These are phyloP conservation scores for Colletotrichum sansevieriae DNA, from an alignment of 2,329 filamentous ascomycete genomes.

Conservation along the genomic window DNA sequence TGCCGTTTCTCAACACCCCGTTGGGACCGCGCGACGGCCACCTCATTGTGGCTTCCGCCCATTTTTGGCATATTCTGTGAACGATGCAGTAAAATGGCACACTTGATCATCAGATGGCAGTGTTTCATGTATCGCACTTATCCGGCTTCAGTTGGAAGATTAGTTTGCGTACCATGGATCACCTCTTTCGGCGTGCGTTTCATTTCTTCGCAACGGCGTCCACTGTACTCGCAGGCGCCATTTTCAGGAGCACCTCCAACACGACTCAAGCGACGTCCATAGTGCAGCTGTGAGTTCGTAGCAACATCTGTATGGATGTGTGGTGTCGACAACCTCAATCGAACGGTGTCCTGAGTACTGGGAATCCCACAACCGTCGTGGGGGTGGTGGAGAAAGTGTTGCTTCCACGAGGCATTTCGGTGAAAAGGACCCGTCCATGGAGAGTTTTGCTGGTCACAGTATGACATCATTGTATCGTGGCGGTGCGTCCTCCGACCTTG, in stretches of 20 bases:
- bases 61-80: constrained; percentile 11
- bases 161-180: constrained; percentile 10
- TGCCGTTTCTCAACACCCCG: constrained; percentile 13
- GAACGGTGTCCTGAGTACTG: background rate
- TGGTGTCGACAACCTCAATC: background rate
- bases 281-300: background rate
- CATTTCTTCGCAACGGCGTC: constrained; percentile 11
- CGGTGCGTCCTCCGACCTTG: constrained; percentile 26
- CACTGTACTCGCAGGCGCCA: background rate
- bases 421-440: constrained; percentile 3
- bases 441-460: constrained; percentile 11
- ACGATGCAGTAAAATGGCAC: constrained; percentile 12
- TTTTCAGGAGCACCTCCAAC: background rate
- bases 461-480: constrained; percentile 40
- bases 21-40: constrained; percentile 9
- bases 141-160: constrained; percentile 1
- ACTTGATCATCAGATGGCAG: constrained; percentile 33
- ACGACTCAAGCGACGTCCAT: constrained; percentile 24
- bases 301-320: constrained; percentile 8
- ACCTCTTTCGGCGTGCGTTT: constrained; percentile 27
- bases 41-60: constrained; percentile 5
- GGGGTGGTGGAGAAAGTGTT: constrained; percentile 30
- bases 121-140: constrained; percentile 13
- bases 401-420: constrained; percentile 27
- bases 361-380: no score